A percentile compares a stretch with the other conserved stretches of the same genome.
These are phyloP conservation scores for Penicillium thymicola DNA, from an alignment of 2,329 filamentous ascomycete genomes.

Conservation along the genomic window DNA sequence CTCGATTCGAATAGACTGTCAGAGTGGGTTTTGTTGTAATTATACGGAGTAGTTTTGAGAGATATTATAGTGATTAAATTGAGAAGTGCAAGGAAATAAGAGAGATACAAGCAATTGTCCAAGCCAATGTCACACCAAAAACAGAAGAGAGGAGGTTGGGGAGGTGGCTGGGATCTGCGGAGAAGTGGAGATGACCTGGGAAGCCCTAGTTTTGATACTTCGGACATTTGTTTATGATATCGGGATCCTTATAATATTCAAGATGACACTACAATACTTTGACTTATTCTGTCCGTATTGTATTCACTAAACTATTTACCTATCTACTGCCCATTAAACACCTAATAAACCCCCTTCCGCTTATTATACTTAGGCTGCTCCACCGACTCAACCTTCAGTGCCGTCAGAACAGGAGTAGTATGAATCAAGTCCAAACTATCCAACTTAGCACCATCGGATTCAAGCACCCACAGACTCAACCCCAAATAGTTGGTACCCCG, in stretches of 20 bases:
- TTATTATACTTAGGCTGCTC: conserved; percentile 46
- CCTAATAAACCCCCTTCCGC: conserved; percentile 53
- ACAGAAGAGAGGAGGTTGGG: conserved; percentile 1
- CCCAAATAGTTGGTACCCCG: conserved; percentile 66
- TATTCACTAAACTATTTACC: neutral
- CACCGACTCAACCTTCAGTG: conserved; percentile 47
- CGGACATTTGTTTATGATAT: neutral
- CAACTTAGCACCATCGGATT: conserved; percentile 56
- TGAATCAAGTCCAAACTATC: conserved; percentile 52
- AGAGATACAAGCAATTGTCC: neutral
- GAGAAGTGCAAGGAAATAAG: neutral
- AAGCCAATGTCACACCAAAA: neutral
- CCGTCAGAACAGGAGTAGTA: conserved; percentile 52
- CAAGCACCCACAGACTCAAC: conserved; percentile 66
- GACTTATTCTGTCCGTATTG: neutral
- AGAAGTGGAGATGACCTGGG: conserved; percentile 1
- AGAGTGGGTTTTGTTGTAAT: neutral
- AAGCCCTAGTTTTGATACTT: neutral
- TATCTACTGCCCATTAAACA: neutral
- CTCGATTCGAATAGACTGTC: neutral
- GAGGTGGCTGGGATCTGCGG: conserved; percentile 6
- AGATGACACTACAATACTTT: neutral
- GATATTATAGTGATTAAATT: neutral
- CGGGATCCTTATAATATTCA: neutral
- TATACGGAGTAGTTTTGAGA: neutral